Percentiles rank a stretch among this genome's conserved stretches.
phyloP scores from a whole-genome alignment of 345 rosid genomes.

The Lepidium sativum region DNA sequence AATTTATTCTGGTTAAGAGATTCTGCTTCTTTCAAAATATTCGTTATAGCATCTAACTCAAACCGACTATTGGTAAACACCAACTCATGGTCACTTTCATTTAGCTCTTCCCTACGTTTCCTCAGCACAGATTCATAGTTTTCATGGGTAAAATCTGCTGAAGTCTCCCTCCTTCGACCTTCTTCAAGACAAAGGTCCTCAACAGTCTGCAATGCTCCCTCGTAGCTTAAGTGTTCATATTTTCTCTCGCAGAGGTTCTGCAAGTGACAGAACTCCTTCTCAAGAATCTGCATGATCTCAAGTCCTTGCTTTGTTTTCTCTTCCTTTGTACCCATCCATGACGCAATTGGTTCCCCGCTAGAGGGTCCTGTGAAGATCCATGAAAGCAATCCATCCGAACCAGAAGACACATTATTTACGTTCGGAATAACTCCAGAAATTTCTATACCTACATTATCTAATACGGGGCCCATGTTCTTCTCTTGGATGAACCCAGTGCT shows the following conservation, averaged over 20 bases:
- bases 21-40: slow-evolving; percentile 72
- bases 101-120: slow-evolving; percentile 61
- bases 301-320: slow-evolving; percentile 65
- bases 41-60: slow-evolving; percentile 68
- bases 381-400: slow-evolving; percentile 51
- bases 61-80: slow-evolving; percentile 35
- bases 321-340: slow-evolving; percentile 62
- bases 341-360: slow-evolving; percentile 52
- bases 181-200: slow-evolving; percentile 82
- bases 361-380: slow-evolving; percentile 85
- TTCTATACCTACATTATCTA: slow-evolving; percentile 22
- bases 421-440: slow-evolving; percentile 23
- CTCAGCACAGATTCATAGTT: slow-evolving; percentile 61
- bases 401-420: slow-evolving; percentile 29
- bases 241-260: slow-evolving; percentile 82
- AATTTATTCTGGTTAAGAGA: slow-evolving; percentile 56
- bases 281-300: slow-evolving; percentile 67
- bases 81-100: slow-evolving; percentile 46
- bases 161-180: slow-evolving; percentile 65
- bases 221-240: slow-evolving; percentile 64
- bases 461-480: slow-evolving; percentile 16
- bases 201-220: slow-evolving; percentile 75
- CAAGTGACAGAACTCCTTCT: slow-evolving; percentile 69
- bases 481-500: slow-evolving; percentile 26
- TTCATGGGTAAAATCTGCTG: slow-evolving; percentile 39